phyloP scores from a whole-genome alignment of 1,284 basidiomycete species.

The Wallemia mellicola region DNA sequence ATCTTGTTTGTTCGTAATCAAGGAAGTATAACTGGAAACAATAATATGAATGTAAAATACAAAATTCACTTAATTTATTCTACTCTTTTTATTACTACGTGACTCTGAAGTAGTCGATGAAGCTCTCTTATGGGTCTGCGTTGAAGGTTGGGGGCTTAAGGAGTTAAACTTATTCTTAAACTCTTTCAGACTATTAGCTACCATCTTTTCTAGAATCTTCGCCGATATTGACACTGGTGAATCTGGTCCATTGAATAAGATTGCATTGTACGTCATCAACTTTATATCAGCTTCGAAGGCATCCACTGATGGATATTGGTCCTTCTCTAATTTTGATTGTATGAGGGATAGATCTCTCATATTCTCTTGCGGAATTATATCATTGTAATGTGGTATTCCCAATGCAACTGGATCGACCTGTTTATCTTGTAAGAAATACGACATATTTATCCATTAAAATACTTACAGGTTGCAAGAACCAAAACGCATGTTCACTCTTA shows the following conservation, averaged over 20 bases:
- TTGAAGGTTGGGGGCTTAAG: background rate
- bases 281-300: slow-evolving; percentile 51
- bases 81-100: background rate
- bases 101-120: background rate
- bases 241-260: slow-evolving; percentile 40
- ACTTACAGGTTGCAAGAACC: slow-evolving; percentile 52
- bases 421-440: slow-evolving; percentile 1
- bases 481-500: slow-evolving; percentile 41
- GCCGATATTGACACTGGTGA: background rate
- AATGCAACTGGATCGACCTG: slow-evolving; percentile 30
- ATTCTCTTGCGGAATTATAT: slow-evolving; percentile 49
- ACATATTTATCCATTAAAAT: background rate
- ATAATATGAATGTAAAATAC: background rate
- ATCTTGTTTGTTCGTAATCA: too few relatives aligned
- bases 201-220: background rate
- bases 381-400: slow-evolving; percentile 51
- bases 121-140: background rate
- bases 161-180: background rate
- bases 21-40: too few relatives aligned
- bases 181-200: background rate
- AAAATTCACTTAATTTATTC: background rate
- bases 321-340: slow-evolving; percentile 43
- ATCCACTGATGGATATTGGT: slow-evolving; percentile 47
- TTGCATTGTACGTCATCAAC: slow-evolving; percentile 58
- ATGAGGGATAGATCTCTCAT: slow-evolving; percentile 67